A percentile compares a stretch with the other conserved stretches of the same genome.
phyloP scores from a whole-genome alignment of 805 yeast species.

The Candida anglica region DNA sequence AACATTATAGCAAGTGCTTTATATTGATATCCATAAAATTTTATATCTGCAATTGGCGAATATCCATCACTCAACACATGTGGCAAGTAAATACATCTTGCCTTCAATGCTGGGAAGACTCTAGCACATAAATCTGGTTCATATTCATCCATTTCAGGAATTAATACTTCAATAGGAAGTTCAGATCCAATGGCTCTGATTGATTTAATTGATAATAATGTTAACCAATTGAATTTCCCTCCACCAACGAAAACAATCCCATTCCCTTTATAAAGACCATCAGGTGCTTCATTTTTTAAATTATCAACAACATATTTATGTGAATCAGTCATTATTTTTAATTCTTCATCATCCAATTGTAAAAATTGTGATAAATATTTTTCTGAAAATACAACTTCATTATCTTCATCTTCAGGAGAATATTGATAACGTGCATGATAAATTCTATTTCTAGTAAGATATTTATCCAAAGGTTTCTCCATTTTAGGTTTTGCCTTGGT shows the following conservation, averaged over 20 bases:
- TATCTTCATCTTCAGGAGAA: constrained; percentile 22
- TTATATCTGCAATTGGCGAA: constrained; percentile 25
- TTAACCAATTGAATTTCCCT: constrained; percentile 70
- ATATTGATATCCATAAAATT: constrained; percentile 41
- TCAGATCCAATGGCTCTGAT: constrained; percentile 63
- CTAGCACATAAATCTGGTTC: constrained; percentile 55
- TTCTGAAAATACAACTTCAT: constrained; percentile 44
- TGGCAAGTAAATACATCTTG: constrained; percentile 36
- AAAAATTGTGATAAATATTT: constrained; percentile 48
- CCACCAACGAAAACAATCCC: constrained; percentile 78
- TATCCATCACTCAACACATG: constrained; percentile 18
- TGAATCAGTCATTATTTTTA: constrained; percentile 39
- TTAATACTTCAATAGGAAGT: constrained; percentile 77
- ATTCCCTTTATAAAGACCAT: constrained; percentile 36
- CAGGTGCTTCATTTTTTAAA: constrained; percentile 40
- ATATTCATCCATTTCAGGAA: constrained; percentile 67
- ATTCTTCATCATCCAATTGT: constrained; percentile 40
- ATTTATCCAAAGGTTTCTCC: constrained; percentile 32
- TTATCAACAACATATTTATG: constrained; percentile 44
- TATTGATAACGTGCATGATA: constrained; percentile 50
- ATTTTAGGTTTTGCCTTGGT: constrained; percentile 43
- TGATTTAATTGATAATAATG: constrained; percentile 60
- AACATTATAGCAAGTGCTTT: constrained; percentile 38
- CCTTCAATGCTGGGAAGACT: constrained; percentile 34
- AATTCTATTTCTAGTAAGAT: constrained; percentile 43